These are phyloP conservation scores for Rhododendron mucronatum DNA, from an alignment of 148 eudicot species.

Conservation along the genomic window DNA sequence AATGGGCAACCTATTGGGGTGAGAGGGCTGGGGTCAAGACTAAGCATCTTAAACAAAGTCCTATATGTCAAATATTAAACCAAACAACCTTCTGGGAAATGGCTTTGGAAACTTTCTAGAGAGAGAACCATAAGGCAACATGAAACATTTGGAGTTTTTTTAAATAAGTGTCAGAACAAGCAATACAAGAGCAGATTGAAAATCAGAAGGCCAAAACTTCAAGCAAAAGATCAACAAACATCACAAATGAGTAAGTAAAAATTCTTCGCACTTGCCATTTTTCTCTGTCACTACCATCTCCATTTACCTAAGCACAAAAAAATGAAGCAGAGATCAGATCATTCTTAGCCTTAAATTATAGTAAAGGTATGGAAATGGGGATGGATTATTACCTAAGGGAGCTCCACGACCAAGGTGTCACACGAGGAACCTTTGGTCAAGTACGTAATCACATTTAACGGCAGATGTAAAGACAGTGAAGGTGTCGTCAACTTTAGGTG, in stretches of 20 bases:
- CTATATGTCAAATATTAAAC: too few relatives aligned
- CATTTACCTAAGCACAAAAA: not conserved
- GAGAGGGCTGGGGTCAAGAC: too few relatives aligned
- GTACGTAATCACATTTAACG: not conserved
- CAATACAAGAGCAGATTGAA: not conserved
- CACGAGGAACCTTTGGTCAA: not conserved
- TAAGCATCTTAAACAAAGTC: too few relatives aligned
- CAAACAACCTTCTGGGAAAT: too few relatives aligned
- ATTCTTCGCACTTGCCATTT: not conserved
- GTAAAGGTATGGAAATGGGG: not conserved
- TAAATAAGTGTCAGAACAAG: not conserved
- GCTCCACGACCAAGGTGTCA: not conserved
- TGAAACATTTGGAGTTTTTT: not conserved
- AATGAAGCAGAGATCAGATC: not conserved
- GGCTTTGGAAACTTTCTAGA: too few relatives aligned
- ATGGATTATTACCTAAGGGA: not conserved
- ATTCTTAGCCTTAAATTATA: not conserved
- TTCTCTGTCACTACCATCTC: not conserved
- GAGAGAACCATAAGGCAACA: not conserved
- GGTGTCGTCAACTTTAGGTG: not conserved
- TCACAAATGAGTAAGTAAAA: not conserved
- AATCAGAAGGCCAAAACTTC: not conserved
- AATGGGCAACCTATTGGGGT: too few relatives aligned
- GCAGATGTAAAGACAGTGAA: not conserved
- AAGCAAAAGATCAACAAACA: not conserved